Conservation (phyloP, 495 filamentous ascomycete species). For the Geoglossum glabrum region DNA sequence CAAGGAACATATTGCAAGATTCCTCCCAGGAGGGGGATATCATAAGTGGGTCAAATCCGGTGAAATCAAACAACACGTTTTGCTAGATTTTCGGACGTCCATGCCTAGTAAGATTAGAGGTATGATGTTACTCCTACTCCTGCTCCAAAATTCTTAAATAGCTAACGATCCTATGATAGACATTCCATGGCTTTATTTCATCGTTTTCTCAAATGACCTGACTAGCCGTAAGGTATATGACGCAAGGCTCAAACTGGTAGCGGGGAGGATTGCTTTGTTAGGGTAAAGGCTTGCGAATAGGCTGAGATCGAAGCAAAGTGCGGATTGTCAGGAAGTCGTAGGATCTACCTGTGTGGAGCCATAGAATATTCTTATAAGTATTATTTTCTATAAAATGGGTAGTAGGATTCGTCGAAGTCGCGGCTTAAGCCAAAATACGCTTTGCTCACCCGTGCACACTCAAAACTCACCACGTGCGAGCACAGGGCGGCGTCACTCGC, state of each 20-base stretch:
- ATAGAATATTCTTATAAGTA: no score
- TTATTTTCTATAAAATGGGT: no score
- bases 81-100: neutral
- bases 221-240: neutral
- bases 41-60: neutral
- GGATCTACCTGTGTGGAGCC: no score
- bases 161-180: neutral
- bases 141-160: neutral
- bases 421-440: no score
- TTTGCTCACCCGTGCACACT: no score
- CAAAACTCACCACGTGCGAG: no score
- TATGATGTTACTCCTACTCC: neutral
- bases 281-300: no score
- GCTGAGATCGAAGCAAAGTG: no score
- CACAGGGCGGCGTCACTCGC: no score
- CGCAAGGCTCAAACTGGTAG: neutral
- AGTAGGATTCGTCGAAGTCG: no score
- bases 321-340: no score
- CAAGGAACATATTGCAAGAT: slow-evolving; percentile 4
- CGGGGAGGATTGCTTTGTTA: no score
- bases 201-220: neutral
- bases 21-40: neutral
- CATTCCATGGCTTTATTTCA: neutral
- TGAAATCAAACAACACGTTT: neutral
- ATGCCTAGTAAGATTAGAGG: neutral